These are phyloP conservation scores for Cladophialophora psammophila DNA, from an alignment of 2,329 filamentous ascomycete species.

Conservation along the genomic window DNA sequence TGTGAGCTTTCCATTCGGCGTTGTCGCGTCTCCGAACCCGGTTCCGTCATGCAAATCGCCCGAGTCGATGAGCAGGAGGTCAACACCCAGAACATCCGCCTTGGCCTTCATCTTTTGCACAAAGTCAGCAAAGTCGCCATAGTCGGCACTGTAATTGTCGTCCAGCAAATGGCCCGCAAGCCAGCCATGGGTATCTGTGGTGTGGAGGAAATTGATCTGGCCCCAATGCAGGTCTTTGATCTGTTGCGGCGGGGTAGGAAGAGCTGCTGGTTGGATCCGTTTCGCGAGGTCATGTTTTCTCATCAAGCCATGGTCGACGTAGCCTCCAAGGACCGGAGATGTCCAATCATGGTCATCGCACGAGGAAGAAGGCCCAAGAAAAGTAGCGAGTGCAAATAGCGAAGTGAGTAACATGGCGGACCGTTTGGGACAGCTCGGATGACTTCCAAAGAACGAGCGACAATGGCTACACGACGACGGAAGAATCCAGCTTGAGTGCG, in stretches of 20 bases:
- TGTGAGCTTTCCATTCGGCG: slow-evolving; percentile 63
- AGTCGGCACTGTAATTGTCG: slow-evolving; percentile 79
- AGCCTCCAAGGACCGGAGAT: slow-evolving; percentile 37
- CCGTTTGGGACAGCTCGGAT: not conserved
- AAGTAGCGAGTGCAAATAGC: slow-evolving; percentile 19
- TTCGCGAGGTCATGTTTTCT: slow-evolving; percentile 36
- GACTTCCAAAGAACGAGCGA: not conserved
- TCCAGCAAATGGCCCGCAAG: slow-evolving; percentile 91
- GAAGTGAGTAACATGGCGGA: slow-evolving; percentile 30
- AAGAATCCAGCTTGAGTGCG: not conserved
- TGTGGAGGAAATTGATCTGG: slow-evolving; percentile 74
- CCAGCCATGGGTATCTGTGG: slow-evolving; percentile 96
- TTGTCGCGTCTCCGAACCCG: slow-evolving; percentile 67
- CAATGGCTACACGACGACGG: not conserved
- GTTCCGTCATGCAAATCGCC: slow-evolving; percentile 71
- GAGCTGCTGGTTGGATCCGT: slow-evolving; percentile 37
- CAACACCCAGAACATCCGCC: slow-evolving; percentile 64
- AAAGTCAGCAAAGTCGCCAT: slow-evolving; percentile 71
- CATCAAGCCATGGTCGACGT: slow-evolving; percentile 38
- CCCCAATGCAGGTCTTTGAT: slow-evolving; percentile 63
- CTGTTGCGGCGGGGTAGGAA: slow-evolving; percentile 33
- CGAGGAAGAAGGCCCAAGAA: slow-evolving; percentile 16
- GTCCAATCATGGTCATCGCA: slow-evolving; percentile 41
- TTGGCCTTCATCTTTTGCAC: slow-evolving; percentile 66
- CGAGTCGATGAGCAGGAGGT: slow-evolving; percentile 67